These are phyloP conservation scores for Nidularia sp. DNA, from an alignment of 768 basidiomycete genomes.

Conservation along the genomic window DNA sequence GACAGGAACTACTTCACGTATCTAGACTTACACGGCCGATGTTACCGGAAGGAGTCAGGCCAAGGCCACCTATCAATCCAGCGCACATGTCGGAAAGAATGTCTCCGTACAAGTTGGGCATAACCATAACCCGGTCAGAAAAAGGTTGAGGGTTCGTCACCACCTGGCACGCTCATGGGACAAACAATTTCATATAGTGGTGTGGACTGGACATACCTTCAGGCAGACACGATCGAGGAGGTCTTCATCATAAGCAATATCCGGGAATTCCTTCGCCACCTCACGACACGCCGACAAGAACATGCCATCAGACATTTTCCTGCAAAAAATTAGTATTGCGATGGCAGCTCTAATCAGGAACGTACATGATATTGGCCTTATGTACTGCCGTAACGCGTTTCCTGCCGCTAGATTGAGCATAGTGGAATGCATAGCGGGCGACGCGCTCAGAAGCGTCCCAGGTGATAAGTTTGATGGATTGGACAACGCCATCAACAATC, in stretches of 20 bases:
- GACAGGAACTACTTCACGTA: too few species aligned
- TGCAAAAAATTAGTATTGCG: slow-evolving; percentile 21
- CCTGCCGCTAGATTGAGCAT: slow-evolving; percentile 84
- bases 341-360: slow-evolving; percentile 4
- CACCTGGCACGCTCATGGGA: slow-evolving; percentile 40
- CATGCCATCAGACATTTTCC: slow-evolving; percentile 99
- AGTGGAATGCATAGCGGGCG: slow-evolving; percentile 97
- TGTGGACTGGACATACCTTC: slow-evolving; percentile 45
- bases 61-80: slow-evolving; percentile 95
- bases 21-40: slow-evolving; percentile 74
- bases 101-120: slow-evolving; percentile 97
- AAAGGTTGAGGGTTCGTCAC: slow-evolving; percentile 92
- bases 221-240: slow-evolving; percentile 95
- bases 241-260: slow-evolving; percentile 93
- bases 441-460: slow-evolving; percentile 99
- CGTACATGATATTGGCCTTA: slow-evolving; percentile 99
- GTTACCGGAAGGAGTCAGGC: slow-evolving; percentile 96
- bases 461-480: slow-evolving; percentile 99
- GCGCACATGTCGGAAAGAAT: slow-evolving; percentile 98
- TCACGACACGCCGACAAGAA: slow-evolving; percentile 97
- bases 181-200: not conserved
- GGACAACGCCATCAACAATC: slow-evolving; percentile 96
- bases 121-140: slow-evolving; percentile 98
- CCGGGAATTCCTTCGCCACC: slow-evolving; percentile 93
- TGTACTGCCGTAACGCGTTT: slow-evolving; percentile 97